phyloP scores from a whole-genome alignment of 768 basidiomycete genomes.

The Termitomyces sp. region DNA sequence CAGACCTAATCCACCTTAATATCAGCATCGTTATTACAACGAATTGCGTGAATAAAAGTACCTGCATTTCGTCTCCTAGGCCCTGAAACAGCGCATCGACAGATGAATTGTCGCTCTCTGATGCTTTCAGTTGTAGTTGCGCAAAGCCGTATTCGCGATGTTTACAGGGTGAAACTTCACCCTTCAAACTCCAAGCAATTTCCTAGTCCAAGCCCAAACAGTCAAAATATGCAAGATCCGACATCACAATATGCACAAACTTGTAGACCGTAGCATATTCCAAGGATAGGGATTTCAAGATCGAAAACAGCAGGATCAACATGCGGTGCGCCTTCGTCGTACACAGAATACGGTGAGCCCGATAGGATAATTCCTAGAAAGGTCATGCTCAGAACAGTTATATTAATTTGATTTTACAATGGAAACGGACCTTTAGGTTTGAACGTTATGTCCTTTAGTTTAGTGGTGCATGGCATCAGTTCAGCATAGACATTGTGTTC shows the following conservation, averaged over 20 bases:
- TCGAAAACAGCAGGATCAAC: slow-evolving; percentile 90
- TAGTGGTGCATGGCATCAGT: slow-evolving; percentile 93
- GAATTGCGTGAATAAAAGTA: slow-evolving; percentile 22
- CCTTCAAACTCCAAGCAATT: slow-evolving; percentile 85
- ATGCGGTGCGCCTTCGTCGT: slow-evolving; percentile 87
- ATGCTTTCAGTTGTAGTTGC: slow-evolving; percentile 64
- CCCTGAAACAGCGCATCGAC: slow-evolving; percentile 81
- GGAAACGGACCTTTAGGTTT: slow-evolving; percentile 77
- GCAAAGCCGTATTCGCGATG: slow-evolving; percentile 97
- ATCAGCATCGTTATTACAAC: neutral
- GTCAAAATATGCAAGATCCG: neutral
- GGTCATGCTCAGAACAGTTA: slow-evolving; percentile 1
- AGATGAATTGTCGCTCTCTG: slow-evolving; percentile 39
- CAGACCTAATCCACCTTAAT: slow-evolving; percentile 62
- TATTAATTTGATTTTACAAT: neutral
- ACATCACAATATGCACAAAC: slow-evolving; percentile 29
- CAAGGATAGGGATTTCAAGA: slow-evolving; percentile 85
- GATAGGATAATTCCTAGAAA: slow-evolving; percentile 84
- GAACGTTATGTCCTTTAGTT: slow-evolving; percentile 82
- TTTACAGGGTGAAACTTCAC: slow-evolving; percentile 78
- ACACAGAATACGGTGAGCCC: slow-evolving; percentile 97
- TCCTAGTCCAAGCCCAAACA: slow-evolving; percentile 48
- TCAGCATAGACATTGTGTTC: slow-evolving; percentile 98
- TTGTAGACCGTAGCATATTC: slow-evolving; percentile 97
- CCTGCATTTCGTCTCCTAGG: slow-evolving; percentile 87